Conservation (phyloP, 306 rosid species). For the Phaseolus lunatus region DNA sequence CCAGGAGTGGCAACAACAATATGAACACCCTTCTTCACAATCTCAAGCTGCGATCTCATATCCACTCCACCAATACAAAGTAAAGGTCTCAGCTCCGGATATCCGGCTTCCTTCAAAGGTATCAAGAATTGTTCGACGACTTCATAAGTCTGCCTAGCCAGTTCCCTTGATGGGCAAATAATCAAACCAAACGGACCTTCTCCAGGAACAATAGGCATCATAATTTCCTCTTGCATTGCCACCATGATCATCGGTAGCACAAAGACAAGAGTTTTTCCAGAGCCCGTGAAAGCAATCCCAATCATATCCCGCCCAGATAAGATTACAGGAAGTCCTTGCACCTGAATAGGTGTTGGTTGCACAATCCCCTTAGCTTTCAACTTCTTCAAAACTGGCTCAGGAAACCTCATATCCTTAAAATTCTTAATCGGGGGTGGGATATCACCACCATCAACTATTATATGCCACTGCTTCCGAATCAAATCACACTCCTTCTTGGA, state of each 20-base stretch:
- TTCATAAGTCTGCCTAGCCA: slow-evolving; percentile 94
- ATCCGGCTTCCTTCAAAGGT: slow-evolving; percentile 89
- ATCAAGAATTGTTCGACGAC: slow-evolving; percentile 78
- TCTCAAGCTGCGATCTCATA: slow-evolving; percentile 82
- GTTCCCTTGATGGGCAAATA: slow-evolving; percentile 92
- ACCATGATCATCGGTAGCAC: slow-evolving; percentile 94
- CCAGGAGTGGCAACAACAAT: slow-evolving; percentile 97
- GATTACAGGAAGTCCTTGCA: slow-evolving; percentile 93
- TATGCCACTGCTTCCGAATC: slow-evolving; percentile 90
- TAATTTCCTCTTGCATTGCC: slow-evolving; percentile 90
- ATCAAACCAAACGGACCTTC: slow-evolving; percentile 92
- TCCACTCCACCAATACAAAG: slow-evolving; percentile 97
- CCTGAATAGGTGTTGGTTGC: slow-evolving; percentile 97
- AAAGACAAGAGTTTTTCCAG: slow-evolving; percentile 90
- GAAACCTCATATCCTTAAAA: slow-evolving; percentile 93
- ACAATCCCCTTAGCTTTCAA: slow-evolving; percentile 85
- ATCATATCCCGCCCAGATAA: slow-evolving; percentile 93
- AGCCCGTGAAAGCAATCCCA: slow-evolving; percentile 95
- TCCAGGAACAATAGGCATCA: slow-evolving; percentile 91
- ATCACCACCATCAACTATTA: slow-evolving; percentile 82
- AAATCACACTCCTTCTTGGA: slow-evolving; percentile 68
- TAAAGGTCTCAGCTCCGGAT: slow-evolving; percentile 88
- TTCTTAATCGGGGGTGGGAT: slow-evolving; percentile 84
- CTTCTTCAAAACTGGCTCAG: slow-evolving; percentile 82
- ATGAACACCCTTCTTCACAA: slow-evolving; percentile 94